Base-by-base conservation (phyloP, 2,329 filamentous ascomycete genomes). In the Diplodia intermedia region DNA sequence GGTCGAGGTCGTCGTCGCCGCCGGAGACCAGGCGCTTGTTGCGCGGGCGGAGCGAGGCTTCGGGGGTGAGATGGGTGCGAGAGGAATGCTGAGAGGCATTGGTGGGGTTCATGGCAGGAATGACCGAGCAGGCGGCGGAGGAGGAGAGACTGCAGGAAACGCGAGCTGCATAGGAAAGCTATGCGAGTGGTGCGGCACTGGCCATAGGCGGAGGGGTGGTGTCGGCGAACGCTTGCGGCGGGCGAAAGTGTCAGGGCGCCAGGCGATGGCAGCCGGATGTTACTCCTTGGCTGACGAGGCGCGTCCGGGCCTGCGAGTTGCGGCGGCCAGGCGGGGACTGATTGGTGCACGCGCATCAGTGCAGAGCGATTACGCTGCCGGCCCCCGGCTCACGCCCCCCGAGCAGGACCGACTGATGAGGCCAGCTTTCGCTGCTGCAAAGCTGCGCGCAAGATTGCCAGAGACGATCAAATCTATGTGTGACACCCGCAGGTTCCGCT, bases 1-100 rank as follows among this genome's bases (percentile, higher is more conserved):
- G 40, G 31, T 49, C 65, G 52, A 20, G 38, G 26, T 80, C 78
- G 68, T 83, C 82, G 71, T 82, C 81, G 29, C 84, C 71, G 23
- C 77, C 79, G 14, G 83, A 84, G 62, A 85, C 83, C 71, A 85
- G 73, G 69, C 82, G 78, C 49, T 80, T 77, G 47, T 78, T 80
- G 50, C 83, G 78, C 29, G 83, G 83, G 69, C 83, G 79, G 66
- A 85, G 74, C 38, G 81, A 80, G 67, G 79, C 78, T 31, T 76
- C 71, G 47, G 69, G 54, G 20, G 68, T 67, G 54, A 79, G 80
- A 76, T 75, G 79, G 72, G 79, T 80, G 73, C 80, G 76, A 72
- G 79, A 78, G 70, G 74, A 70, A 61, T 75, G 75, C 70, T 75
- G 57, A 67, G 77, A 73, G 72, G 73, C 77, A 78, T 78, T 79